phyloP scores from a whole-genome alignment of 1,284 basidiomycete genomes.

The Albatrellus sp. region DNA sequence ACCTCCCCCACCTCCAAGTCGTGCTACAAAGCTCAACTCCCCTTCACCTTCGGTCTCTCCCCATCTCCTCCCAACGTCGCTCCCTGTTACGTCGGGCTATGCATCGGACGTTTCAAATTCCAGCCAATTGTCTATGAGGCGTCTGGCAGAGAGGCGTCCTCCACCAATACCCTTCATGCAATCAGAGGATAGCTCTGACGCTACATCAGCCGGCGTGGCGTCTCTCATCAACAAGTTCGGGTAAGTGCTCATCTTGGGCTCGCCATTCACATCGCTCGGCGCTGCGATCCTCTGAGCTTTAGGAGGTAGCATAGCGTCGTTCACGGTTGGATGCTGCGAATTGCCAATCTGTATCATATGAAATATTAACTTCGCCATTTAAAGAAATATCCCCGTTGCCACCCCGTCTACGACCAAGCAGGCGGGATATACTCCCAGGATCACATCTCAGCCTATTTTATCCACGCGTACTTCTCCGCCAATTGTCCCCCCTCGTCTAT shows the following conservation, averaged over 20 bases:
- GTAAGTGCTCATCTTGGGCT: constrained; percentile 26
- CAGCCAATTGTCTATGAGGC: constrained; percentile 13
- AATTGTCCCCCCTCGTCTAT: constrained; percentile 1
- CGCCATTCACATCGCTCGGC: too few species aligned
- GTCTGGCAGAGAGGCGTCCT: constrained; percentile 16
- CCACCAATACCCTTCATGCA: constrained; percentile 15
- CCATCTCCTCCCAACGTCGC: constrained; percentile 29
- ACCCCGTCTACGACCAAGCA: too few species aligned
- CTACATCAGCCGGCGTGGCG: constrained; percentile 21
- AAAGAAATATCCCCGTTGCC: too few species aligned
- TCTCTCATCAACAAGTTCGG: constrained; percentile 35
- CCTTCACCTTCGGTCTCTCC: constrained; percentile 27
- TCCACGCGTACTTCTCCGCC: not conserved
- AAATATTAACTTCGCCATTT: too few species aligned
- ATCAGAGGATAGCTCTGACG: constrained; percentile 7
- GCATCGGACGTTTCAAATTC: constrained; percentile 10
- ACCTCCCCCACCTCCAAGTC: constrained; percentile 45
- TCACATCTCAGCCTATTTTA: constrained; percentile 1
- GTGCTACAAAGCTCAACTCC: constrained; percentile 24
- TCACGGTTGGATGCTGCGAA: too few species aligned
- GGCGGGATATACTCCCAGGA: not conserved
- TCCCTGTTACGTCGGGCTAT: constrained; percentile 16
- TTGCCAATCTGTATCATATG: too few species aligned
- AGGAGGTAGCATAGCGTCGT: too few species aligned
- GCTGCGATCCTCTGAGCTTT: too few species aligned